phyloP scores from a whole-genome alignment of 2,329 filamentous ascomycete genomes.

The Ophiostoma ips region DNA sequence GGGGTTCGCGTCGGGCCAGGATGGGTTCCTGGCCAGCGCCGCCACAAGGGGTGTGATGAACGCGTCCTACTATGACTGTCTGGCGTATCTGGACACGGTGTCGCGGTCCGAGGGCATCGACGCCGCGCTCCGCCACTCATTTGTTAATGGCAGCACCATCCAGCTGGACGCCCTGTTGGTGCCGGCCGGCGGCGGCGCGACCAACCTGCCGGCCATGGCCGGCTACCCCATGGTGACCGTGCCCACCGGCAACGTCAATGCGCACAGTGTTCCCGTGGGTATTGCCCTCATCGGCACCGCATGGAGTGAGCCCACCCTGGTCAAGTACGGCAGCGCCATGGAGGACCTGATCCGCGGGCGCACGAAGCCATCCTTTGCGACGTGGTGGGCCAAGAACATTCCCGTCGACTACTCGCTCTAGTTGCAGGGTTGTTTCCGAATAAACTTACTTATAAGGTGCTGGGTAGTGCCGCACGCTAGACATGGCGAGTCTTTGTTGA shows the following conservation, averaged over 20 bases:
- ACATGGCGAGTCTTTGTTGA: too few species aligned
- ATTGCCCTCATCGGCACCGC: background rate
- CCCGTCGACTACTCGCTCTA: background rate
- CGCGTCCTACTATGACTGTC: background rate
- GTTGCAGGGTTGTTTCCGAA: too few species aligned
- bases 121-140: background rate
- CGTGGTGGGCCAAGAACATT: background rate
- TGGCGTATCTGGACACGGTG: background rate
- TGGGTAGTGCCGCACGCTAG: too few species aligned
- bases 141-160: background rate
- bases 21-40: background rate
- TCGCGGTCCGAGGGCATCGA: background rate
- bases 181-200: background rate
- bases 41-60: background rate
- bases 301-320: background rate
- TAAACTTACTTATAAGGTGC: too few species aligned
- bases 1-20: background rate
- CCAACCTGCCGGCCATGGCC: background rate
- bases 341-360: background rate
- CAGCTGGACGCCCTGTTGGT: background rate
- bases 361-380: background rate
- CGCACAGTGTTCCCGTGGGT: background rate
- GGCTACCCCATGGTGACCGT: background rate
- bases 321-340: background rate
- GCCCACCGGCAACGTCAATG: background rate